Conservation (phyloP, 441 rosid genomes). For the Brassica balearica region DNA sequence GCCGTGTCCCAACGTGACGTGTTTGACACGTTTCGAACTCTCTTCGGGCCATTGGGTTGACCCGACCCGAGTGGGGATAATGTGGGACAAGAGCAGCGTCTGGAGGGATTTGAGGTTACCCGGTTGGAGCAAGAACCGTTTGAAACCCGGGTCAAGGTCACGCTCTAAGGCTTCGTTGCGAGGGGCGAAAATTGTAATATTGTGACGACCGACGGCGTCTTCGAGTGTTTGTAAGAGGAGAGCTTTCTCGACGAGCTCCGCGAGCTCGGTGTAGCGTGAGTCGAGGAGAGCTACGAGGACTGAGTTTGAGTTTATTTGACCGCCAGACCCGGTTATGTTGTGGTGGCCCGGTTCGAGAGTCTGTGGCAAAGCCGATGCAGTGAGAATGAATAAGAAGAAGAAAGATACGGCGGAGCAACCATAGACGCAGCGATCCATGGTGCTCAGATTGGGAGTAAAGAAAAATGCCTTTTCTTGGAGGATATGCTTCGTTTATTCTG, state of each 20-base stretch:
- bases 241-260: slow-evolving; percentile 75
- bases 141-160: slow-evolving; percentile 73
- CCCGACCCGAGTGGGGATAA: slow-evolving; percentile 57
- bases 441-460: slow-evolving; percentile 32
- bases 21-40: slow-evolving; percentile 40
- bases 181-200: slow-evolving; percentile 73
- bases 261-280: slow-evolving; percentile 72
- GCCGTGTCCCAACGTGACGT: slow-evolving; percentile 48
- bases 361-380: slow-evolving; percentile 19
- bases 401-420: slow-evolving; percentile 41
- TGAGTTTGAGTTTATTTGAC: slow-evolving; percentile 70
- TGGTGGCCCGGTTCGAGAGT: slow-evolving; percentile 32
- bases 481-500: background rate
- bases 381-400: slow-evolving; percentile 22
- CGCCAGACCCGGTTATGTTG: slow-evolving; percentile 36
- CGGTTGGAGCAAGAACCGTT: slow-evolving; percentile 72
- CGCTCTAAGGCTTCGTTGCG: slow-evolving; percentile 71
- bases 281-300: slow-evolving; percentile 74
- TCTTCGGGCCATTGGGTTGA: slow-evolving; percentile 50
- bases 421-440: slow-evolving; percentile 48
- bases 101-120: slow-evolving; percentile 69
- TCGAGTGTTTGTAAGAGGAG: slow-evolving; percentile 66
- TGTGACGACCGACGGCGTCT: slow-evolving; percentile 61
- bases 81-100: slow-evolving; percentile 60
- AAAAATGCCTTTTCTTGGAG: background rate